Conservation (phyloP, 805 yeast species). For the Sungouiozyma ichnusensis region DNA sequence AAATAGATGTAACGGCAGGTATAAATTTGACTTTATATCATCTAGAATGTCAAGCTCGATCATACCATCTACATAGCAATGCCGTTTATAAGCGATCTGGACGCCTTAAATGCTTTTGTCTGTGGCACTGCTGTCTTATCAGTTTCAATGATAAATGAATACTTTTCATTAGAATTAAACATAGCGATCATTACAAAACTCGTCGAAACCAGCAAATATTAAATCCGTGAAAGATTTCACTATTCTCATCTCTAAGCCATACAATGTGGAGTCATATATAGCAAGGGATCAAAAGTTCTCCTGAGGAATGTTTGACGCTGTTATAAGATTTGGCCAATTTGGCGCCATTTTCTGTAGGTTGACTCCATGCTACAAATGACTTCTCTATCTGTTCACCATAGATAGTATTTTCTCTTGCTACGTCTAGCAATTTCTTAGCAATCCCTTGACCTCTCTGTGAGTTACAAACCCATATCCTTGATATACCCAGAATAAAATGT, state of each 20-base stretch:
- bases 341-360: conserved; percentile 59
- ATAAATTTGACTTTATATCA: conserved; percentile 19
- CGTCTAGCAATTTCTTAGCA: conserved; percentile 35
- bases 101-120: no score
- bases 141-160: no score
- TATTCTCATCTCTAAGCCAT: no score
- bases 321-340: conserved; percentile 46
- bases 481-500: conserved; percentile 35
- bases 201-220: no score
- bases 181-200: no score
- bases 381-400: conserved; percentile 39
- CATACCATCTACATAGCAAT: neutral
- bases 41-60: conserved; percentile 10
- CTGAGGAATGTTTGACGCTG: conserved; percentile 39
- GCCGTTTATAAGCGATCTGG: no score
- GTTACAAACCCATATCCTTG: conserved; percentile 38
- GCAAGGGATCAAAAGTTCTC: conserved; percentile 25
- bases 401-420: conserved; percentile 35
- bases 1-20: conserved; percentile 16
- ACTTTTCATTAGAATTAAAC: no score
- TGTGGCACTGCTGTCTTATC: no score
- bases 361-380: conserved; percentile 54
- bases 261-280: conserved; percentile 17
- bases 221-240: no score
- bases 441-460: conserved; percentile 41